These are phyloP conservation scores for Alloteropsis angusta DNA, from an alignment of 202 grass and related monocot species.

Conservation along the genomic window DNA sequence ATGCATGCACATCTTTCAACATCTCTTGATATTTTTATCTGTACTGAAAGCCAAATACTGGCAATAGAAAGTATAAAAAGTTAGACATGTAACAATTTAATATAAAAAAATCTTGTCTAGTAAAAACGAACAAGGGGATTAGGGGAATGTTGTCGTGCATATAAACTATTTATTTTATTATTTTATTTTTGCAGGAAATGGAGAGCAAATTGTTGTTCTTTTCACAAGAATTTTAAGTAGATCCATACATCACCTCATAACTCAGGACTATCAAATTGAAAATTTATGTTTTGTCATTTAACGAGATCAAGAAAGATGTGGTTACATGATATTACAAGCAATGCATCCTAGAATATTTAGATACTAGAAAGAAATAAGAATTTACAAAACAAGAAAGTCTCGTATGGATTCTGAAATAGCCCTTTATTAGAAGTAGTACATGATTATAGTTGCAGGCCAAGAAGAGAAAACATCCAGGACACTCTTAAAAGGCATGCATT, in stretches of 20 bases:
- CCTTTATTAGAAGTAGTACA: neutral
- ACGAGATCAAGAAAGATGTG: neutral
- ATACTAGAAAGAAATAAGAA: neutral
- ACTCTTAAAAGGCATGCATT: neutral
- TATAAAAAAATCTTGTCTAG: neutral
- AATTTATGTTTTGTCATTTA: neutral
- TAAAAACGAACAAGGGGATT: neutral
- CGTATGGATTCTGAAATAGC: neutral
- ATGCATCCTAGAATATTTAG: neutral
- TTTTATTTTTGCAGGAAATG: neutral
- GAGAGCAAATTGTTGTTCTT: neutral
- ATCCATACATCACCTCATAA: neutral
- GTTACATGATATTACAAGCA: neutral
- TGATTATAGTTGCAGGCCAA: too few relatives aligned
- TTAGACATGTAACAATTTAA: neutral
- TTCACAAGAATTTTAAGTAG: neutral
- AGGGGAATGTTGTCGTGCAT: neutral
- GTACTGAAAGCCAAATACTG: conserved; percentile 26
- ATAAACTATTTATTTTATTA: neutral
- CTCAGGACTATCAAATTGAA: neutral
- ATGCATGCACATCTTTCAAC: conserved; percentile 73
- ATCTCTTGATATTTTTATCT: conserved; percentile 48
- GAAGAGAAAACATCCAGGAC: neutral
- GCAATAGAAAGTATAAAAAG: neutral
- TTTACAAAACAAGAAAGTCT: neutral